Evolutionary conservation across 352 stramenopile genomes (phyloP), one percentile per base, ranked within the genome.

Genomic region (Hyaloperonospora brassicae): DNA sequence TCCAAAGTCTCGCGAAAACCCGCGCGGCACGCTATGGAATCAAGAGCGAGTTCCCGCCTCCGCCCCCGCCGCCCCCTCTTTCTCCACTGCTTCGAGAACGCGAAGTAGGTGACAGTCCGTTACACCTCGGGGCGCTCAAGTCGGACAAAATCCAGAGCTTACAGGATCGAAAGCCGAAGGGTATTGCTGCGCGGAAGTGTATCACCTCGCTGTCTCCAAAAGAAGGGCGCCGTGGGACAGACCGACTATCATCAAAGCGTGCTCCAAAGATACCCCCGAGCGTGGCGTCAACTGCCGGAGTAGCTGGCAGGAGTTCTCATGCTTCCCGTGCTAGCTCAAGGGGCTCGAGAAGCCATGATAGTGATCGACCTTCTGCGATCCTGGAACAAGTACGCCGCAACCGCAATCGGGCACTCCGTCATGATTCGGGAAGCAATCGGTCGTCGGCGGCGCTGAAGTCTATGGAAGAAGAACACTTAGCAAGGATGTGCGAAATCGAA

Each of bases 341-440:
- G 30, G 59, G 64, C 45, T 68, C 59, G 39, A 42, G 5, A 22
- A 24, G 35, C 11, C 49, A 72, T 25, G 47, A 58, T 2, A 70
- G 49, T n/a, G 72, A 56, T 6, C 70, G 67, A 42, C 58, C 60
- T 22, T 79, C 70, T 2, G 65, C 59, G 24, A 78, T 79, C 55
- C 35, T 79, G 31, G 69, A 65, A 22, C 59, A 73, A 65, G 53
- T 83, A 27, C 70, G 70, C 34, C 67, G 64, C 24, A 83, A 83
- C 24, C 72, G 72, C 17, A 66, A 61, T 24, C 59, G 57, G 14
- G 76, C 72, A 23, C 59, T 76, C 23, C 64, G 76, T 46, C 68
- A 73, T 14, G 61, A 64, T 0, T 59, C 67, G 25, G 67, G 74
- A 43, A 60, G 50, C 12, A 59, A 76, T 14, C 67, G 64, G 23